These are phyloP conservation scores for Cladophialophora bantiana DNA, from an alignment of 2,329 filamentous ascomycete species.

Conservation along the genomic window DNA sequence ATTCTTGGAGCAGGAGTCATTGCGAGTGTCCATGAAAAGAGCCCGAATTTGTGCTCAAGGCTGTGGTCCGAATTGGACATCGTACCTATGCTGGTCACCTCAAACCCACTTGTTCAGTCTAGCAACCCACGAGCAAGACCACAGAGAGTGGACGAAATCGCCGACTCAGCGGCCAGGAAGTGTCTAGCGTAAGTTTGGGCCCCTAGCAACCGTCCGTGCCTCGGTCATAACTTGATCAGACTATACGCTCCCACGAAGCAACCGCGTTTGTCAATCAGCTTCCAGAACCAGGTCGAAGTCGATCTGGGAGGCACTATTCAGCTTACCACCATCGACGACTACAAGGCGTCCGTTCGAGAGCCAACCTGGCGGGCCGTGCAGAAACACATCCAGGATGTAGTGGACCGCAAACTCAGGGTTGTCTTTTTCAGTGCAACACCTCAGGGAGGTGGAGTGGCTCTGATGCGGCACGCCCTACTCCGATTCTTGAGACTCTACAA, in stretches of 20 bases:
- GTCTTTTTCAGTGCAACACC: conserved; percentile 83
- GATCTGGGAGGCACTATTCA: conserved; percentile 70
- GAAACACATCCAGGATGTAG: conserved; percentile 68
- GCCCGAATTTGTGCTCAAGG: conserved; percentile 70
- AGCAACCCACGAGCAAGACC: conserved; percentile 50
- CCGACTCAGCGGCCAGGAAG: conserved; percentile 81
- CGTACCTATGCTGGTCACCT: conserved; percentile 70
- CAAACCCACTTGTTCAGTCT: conserved; percentile 45
- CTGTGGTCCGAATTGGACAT: conserved; percentile 81
- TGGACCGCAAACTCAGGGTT: conserved; percentile 69
- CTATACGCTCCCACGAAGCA: conserved; percentile 75
- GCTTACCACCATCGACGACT: conserved; percentile 64
- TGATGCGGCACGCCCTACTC: conserved; percentile 81
- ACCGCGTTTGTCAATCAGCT: conserved; percentile 71
- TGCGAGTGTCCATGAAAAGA: conserved; percentile 63
- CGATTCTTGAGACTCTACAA: conserved; percentile 72
- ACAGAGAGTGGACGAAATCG: conserved; percentile 75
- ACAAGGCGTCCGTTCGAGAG: conserved; percentile 65
- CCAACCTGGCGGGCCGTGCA: conserved; percentile 71
- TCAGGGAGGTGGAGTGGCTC: conserved; percentile 80
- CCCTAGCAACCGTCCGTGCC: conserved; percentile 2
- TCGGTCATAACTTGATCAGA: conserved; percentile 49
- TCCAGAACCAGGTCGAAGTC: conserved; percentile 72
- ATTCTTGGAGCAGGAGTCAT: conserved; percentile 78
- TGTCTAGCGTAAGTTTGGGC: conserved; percentile 69